These are phyloP conservation scores for Balakata baccata DNA, from an alignment of 345 rosid genomes.

Conservation along the genomic window DNA sequence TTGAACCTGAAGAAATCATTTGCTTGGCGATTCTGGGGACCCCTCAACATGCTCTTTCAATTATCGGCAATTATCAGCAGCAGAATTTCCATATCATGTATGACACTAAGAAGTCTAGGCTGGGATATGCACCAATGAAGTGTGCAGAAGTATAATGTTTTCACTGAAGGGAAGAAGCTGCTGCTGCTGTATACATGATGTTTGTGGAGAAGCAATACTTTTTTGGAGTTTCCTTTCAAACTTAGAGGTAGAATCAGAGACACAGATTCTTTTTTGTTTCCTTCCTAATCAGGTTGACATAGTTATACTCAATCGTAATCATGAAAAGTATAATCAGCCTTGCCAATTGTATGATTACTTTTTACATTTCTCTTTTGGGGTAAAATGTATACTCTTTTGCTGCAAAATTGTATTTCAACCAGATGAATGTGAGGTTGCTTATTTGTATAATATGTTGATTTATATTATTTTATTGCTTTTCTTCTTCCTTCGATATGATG, in stretches of 20 bases:
- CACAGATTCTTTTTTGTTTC: slow-evolving; percentile 21
- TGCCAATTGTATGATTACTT: slow-evolving; percentile 4
- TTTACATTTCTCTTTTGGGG: not conserved
- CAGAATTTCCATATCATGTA: slow-evolving; percentile 76
- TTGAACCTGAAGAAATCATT: slow-evolving; percentile 53
- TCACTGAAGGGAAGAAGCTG: not conserved
- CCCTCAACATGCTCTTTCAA: slow-evolving; percentile 68
- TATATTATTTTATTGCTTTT: not conserved
- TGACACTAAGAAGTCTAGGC: slow-evolving; percentile 69
- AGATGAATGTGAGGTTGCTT: not conserved
- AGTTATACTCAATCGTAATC: slow-evolving; percentile 15
- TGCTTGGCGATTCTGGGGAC: slow-evolving; percentile 88
- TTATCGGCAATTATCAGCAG: slow-evolving; percentile 89
- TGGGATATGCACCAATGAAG: slow-evolving; percentile 68
- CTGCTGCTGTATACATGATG: slow-evolving; percentile 16
- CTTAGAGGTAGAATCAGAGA: slow-evolving; percentile 16
- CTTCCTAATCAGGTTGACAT: slow-evolving; percentile 11
- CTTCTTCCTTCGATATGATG: not conserved
- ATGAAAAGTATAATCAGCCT: slow-evolving; percentile 1
- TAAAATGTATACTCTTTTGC: not conserved
- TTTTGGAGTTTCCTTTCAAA: slow-evolving; percentile 2
- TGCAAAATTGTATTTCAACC: slow-evolving; percentile 10
- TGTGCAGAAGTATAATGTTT: slow-evolving; percentile 58
- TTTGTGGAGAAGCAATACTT: too few relatives aligned
- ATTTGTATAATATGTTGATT: not conserved